A percentile compares a stretch with the other conserved stretches of the same genome.
Conservation (phyloP, 139 green algal species). For the Nannochloris sp. region DNA sequence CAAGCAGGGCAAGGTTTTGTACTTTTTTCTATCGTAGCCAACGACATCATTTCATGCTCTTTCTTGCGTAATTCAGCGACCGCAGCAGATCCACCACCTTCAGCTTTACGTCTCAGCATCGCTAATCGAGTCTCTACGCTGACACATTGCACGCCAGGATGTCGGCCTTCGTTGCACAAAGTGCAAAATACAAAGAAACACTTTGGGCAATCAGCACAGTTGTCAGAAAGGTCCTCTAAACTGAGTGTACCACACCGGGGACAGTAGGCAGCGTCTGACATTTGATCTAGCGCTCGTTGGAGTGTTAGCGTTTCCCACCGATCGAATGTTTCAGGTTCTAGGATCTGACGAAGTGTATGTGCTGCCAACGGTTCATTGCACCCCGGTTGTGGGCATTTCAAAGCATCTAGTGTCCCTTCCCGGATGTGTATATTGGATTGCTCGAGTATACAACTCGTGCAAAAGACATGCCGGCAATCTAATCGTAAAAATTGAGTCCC, state of each 20-base stretch:
- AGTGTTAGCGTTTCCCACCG: constrained; percentile 71
- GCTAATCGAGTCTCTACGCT: constrained; percentile 27
- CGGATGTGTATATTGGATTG: constrained; percentile 41
- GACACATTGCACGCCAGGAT: constrained; percentile 52
- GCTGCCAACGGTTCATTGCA: constrained; percentile 47
- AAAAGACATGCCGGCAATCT: constrained; percentile 69
- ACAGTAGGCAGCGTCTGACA: constrained; percentile 79
- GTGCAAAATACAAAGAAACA: constrained; percentile 76
- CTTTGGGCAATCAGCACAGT: constrained; percentile 61
- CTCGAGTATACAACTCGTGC: constrained; percentile 49
- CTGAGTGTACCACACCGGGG: constrained; percentile 57
- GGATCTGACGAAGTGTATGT: constrained; percentile 24
- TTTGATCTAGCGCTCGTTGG: constrained; percentile 59
- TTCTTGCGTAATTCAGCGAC: constrained; percentile 14
- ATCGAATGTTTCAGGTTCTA: constrained; percentile 34
- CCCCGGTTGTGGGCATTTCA: constrained; percentile 56
- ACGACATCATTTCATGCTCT: constrained; percentile 23
- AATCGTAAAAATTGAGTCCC: constrained; percentile 47
- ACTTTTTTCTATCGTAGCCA: constrained; percentile 28
- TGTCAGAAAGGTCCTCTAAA: constrained; percentile 63
- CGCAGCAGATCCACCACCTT: constrained; percentile 4
- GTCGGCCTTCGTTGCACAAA: constrained; percentile 58
- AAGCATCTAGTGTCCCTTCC: constrained; percentile 45
- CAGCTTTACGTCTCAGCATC: constrained; percentile 34
- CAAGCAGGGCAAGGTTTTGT: constrained; percentile 60